phyloP scores from a whole-genome alignment of 139 green algal genomes.

The Auxenochlorella pyrenoidosa region DNA sequence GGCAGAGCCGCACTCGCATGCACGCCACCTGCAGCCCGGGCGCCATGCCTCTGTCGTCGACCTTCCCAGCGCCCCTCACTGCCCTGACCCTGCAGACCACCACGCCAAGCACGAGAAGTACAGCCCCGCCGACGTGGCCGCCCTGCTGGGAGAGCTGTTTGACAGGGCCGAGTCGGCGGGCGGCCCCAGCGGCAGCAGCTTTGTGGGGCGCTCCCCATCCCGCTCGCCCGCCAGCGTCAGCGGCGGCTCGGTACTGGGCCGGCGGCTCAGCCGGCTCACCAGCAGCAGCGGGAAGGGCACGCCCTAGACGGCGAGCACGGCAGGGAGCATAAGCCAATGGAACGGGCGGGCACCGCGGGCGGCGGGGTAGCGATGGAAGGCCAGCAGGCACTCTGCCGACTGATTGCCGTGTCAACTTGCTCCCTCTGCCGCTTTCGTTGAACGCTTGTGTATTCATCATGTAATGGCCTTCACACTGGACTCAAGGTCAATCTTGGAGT shows the following conservation, averaged over 20 bases:
- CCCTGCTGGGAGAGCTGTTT: slow-evolving; percentile 14
- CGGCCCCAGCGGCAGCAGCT: background rate
- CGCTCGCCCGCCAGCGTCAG: background rate
- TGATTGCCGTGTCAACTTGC: too few species aligned
- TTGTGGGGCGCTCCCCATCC: background rate
- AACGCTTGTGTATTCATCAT: too few species aligned
- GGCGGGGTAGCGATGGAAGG: background rate
- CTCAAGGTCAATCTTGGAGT: too few species aligned
- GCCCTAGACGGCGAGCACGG: background rate
- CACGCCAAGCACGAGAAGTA: slow-evolving; percentile 12
- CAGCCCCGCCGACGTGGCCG: background rate
- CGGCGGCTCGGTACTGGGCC: background rate
- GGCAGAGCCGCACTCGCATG: too few species aligned
- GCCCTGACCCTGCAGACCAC: slow-evolving; percentile 1
- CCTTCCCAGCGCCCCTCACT: background rate
- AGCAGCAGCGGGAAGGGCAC: slow-evolving; percentile 12
- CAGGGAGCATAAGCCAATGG: background rate
- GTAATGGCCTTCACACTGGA: too few species aligned
- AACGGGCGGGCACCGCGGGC: too few species aligned
- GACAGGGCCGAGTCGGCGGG: background rate
- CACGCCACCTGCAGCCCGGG: too few species aligned
- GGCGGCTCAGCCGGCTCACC: background rate
- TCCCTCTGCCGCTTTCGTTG: too few species aligned
- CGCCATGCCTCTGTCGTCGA: too few species aligned
- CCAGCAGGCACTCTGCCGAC: background rate